Base-by-base conservation (phyloP, 108 stramenopile species). In the Fistulifera pelliculosa region DNA sequence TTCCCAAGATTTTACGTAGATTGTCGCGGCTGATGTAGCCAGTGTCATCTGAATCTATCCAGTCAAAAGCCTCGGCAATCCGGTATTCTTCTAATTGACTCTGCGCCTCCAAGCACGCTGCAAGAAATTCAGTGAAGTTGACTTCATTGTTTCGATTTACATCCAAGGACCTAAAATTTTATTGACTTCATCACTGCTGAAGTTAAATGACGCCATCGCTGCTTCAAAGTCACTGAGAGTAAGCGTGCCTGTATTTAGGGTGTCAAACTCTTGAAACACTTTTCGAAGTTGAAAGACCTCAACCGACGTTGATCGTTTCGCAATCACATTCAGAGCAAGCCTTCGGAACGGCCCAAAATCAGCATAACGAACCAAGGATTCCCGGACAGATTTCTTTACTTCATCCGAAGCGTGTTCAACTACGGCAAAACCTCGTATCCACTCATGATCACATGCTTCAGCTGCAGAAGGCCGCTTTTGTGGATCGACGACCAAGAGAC, bases 41-140 rank as follows among this genome's bases (percentile, higher is more conserved):
- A 25, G 66, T 70, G 41, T 79, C 71, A 60, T 94, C 88, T 26
- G 56, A 58, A 63, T 94, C 92, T 44, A 94, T 59, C 31, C 84
- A 75, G 48, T 90, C 82, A 62, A 94, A 94, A 1, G 88, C 81
- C 53, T 80, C 79, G 0, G 71, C 73, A 40, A 87, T 62, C 2
- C 76, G 72, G 38, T 80, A 78, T 65, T 82, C 79, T 19, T 64
- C 75, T 48, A 82, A 60, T 21, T 55, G 56, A 0, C 75, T 68
- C 25, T 69, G 74, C 15, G 68, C 64, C 39, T 69, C 74, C 0
- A 75, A 42, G 7, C 60, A 60, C 0, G 74, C 74, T 18, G 88
- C 88, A 27, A 86, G 61, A 57, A 90, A 90, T 63, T 90, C 87
- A 26, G 76, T 86, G 67, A 83, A 87, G 60, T 77, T 71, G 27